Evolutionary conservation across 2,329 filamentous ascomycete genomes (phyloP).

Genomic region (Alternaria brassicicola): DNA sequence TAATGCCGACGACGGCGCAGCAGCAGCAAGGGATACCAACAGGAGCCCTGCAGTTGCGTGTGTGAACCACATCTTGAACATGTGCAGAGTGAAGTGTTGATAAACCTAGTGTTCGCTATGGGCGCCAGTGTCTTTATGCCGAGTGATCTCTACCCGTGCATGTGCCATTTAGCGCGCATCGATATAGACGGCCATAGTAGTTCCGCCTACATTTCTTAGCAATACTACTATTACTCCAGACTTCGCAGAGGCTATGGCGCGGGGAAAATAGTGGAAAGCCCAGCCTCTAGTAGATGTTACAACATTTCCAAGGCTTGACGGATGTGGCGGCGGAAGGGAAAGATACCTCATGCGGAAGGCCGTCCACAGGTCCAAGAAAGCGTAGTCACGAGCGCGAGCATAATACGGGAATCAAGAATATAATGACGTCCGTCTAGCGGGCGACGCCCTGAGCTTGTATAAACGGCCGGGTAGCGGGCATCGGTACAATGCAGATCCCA

Average conservation of each 20-base stretch:
- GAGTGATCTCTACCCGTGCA: not conserved
- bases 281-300: not conserved
- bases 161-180: not conserved
- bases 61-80: not conserved
- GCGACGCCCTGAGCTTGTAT: not conserved
- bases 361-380: not conserved
- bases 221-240: not conserved
- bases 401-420: not conserved
- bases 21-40: slow-evolving; percentile 17
- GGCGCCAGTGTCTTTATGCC: not conserved
- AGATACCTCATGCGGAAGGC: slow-evolving; percentile 6
- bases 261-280: not conserved
- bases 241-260: not conserved
- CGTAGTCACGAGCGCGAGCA: not conserved
- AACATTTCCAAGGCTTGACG: not conserved
- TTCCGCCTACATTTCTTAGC: not conserved
- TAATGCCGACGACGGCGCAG: slow-evolving; percentile 19
- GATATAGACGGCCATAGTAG: not conserved
- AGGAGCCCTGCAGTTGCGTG: slow-evolving; percentile 14
- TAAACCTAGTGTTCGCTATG: not conserved
- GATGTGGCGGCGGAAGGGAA: not conserved
- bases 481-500: slow-evolving; percentile 38
- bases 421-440: slow-evolving; percentile 7
- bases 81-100: not conserved
- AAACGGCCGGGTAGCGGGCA: slow-evolving; percentile 23